These are phyloP conservation scores for Toxicodendron radicans DNA, from an alignment of 345 rosid species.

Conservation along the genomic window DNA sequence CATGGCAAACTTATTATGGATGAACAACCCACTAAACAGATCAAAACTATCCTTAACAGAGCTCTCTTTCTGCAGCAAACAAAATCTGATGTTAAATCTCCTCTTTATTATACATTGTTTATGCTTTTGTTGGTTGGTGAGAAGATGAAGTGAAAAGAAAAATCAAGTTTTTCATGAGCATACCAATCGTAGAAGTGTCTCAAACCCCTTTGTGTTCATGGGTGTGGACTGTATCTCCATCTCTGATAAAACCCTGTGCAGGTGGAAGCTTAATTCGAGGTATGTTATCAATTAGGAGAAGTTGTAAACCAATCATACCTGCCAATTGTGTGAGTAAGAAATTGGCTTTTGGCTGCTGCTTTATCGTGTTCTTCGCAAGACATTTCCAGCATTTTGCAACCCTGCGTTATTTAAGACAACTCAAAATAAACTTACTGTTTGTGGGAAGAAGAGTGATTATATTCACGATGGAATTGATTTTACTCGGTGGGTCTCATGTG, in stretches of 20 bases:
- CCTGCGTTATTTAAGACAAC: slow-evolving; percentile 23
- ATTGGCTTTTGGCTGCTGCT: slow-evolving; percentile 58
- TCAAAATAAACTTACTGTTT: not conserved
- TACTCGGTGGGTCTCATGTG: too few relatives aligned
- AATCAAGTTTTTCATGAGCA: not conserved
- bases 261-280: not conserved
- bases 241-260: slow-evolving; percentile 37
- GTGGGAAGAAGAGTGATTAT: too few relatives aligned
- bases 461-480: too few relatives aligned
- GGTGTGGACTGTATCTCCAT: slow-evolving; percentile 45
- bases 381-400: slow-evolving; percentile 77
- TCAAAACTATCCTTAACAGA: slow-evolving; percentile 41
- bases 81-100: not conserved
- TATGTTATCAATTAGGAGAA: not conserved
- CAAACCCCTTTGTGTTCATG: slow-evolving; percentile 45
- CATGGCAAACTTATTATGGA: slow-evolving; percentile 49
- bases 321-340: slow-evolving; percentile 54
- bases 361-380: slow-evolving; percentile 57
- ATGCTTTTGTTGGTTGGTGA: not conserved
- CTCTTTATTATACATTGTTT: not conserved
- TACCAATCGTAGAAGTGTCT: slow-evolving; percentile 42
- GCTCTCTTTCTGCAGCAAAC: slow-evolving; percentile 40
- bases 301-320: slow-evolving; percentile 27
- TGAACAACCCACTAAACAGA: slow-evolving; percentile 48
- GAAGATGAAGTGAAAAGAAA: not conserved